phyloP scores from a whole-genome alignment of 768 basidiomycete species.

The Boletus pseudopeckii region DNA sequence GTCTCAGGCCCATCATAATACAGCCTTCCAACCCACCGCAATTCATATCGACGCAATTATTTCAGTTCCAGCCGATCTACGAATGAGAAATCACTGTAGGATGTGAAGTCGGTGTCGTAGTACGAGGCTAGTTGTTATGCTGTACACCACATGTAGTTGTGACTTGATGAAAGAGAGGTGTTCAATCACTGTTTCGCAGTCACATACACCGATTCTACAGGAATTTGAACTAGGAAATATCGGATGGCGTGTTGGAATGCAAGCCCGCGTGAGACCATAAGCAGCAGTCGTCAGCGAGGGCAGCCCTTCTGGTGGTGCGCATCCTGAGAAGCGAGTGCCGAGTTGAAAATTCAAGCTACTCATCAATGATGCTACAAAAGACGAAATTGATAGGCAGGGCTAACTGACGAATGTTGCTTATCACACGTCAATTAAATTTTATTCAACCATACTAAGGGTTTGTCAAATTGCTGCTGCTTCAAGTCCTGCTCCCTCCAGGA shows the following conservation, averaged over 20 bases:
- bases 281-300: not conserved
- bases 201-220: not conserved
- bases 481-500: too few species aligned
- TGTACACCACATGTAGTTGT: not conserved
- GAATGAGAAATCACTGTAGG: not conserved
- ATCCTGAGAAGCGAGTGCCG: not conserved
- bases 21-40: too few species aligned
- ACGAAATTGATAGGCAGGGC: too few species aligned
- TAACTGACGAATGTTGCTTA: too few species aligned
- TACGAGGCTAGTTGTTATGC: not conserved
- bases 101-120: not conserved
- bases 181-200: not conserved
- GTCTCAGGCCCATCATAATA: not conserved
- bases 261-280: not conserved
- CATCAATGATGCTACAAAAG: too few species aligned
- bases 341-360: not conserved
- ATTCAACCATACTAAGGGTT: too few species aligned
- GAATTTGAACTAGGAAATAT: not conserved
- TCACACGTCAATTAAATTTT: too few species aligned
- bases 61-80: fast-evolving
- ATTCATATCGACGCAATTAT: not conserved
- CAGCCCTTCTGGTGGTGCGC: not conserved
- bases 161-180: not conserved
- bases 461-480: too few species aligned
- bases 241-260: not conserved